Evolutionary conservation across 352 stramenopile genomes (phyloP), one percentile per base, ranked within the genome.

Genomic region (Globisporangium yorkense): DNA sequence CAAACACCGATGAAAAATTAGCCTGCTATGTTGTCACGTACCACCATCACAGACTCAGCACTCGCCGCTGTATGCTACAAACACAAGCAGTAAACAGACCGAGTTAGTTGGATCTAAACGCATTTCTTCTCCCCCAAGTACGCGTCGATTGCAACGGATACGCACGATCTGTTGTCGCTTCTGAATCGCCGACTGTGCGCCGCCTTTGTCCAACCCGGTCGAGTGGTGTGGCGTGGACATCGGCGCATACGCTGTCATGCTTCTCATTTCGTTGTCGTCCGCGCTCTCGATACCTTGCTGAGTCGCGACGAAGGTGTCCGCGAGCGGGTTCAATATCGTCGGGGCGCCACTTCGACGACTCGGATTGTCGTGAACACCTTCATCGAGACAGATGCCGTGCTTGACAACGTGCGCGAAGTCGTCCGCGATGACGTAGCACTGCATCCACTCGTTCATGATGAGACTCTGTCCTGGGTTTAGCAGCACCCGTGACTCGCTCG

Each of bases 401-500:
- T 83, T 65, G 24, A 82, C 77, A 3, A 92, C 77, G 43, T 87
- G 75, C 9, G 72, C 76, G 20, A 90, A 66, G 40, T 94, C 85
- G 51, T 94, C 85, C 2, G 85, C 85, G 31, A 94, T 86, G n/a
- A 90, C 86, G 62, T 92, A 94, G 48, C 80, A 91, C 61, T 89
- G 76, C 63, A 88, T 90, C 74, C 77, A 85, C 57, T 89, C 79
- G 1, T 71, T 76, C 71, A 92, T 75, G 52, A 88, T 72, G 20
- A 94, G 68, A 61, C 81, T 91, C 27, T 71, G 59, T 1, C 85
- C 85, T 8, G 85, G 85, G 55, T 87, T 94, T 27, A 94, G 58
- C 33, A 94, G 54, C 39, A 94, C 80, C 8, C 85, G 80, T 7
- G 82, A 86, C 51, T 89, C 72, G 1, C 60, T 68, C 9, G 64